Conservation (phyloP, 164 flowering plant genomes). For the Euptelea pleiosperma region DNA sequence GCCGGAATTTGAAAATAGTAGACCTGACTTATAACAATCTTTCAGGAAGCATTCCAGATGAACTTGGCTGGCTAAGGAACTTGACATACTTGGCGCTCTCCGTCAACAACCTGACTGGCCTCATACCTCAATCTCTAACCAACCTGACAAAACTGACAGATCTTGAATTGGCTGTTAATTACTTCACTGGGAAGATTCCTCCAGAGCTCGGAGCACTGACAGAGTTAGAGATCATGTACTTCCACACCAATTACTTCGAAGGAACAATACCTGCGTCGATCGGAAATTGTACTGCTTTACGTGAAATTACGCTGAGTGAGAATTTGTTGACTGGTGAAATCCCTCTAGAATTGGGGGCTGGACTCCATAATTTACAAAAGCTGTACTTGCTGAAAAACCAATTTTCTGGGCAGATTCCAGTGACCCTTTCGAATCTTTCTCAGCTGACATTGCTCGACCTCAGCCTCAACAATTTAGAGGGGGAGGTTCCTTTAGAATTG, state of each 20-base stretch:
- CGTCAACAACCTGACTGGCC: conserved; percentile 9
- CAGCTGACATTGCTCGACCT: conserved; percentile 15
- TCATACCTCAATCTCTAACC: conserved; percentile 4
- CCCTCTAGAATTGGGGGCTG: conserved; percentile 18
- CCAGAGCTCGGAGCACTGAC: conserved; percentile 7
- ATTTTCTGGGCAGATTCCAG: conserved; percentile 11
- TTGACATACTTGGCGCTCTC: conserved; percentile 9
- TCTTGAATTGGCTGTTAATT: background rate
- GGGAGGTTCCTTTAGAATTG: background rate
- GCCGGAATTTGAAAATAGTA: background rate
- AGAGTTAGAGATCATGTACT: conserved; percentile 16
- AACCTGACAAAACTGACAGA: conserved; percentile 11
- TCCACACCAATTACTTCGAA: conserved; percentile 8
- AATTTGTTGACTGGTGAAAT: conserved; percentile 14
- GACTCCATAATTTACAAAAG: conserved; percentile 15
- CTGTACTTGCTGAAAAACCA: conserved; percentile 3
- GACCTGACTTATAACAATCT: background rate
- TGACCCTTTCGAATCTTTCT: conserved; percentile 5
- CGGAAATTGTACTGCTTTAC: conserved; percentile 13
- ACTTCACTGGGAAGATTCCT: conserved; percentile 17
- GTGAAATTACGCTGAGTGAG: background rate
- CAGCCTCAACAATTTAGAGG: conserved; percentile 1
- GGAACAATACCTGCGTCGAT: conserved; percentile 17
- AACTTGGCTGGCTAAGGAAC: conserved; percentile 12
- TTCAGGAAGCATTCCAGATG: conserved; percentile 19